Evolutionary conservation across 225 moss, liverwort and hornwort genomes (phyloP).

Genomic region (Marchantia polymorpha): DNA sequence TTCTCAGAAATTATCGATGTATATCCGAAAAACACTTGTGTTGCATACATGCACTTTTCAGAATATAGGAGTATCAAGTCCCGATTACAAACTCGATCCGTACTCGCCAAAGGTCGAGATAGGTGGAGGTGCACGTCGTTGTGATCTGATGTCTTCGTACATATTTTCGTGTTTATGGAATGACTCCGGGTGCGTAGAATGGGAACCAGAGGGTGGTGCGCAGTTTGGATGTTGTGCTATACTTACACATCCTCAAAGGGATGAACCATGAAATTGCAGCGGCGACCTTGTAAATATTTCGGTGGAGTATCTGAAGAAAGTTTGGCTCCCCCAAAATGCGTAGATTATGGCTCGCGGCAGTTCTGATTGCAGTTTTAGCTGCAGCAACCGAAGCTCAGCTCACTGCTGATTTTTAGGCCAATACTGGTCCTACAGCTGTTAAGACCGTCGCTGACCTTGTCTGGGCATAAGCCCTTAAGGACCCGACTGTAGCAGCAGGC

Average conservation of each 20-base stretch:
- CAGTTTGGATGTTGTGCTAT: background rate
- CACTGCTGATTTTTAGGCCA: background rate
- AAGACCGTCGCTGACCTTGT: background rate
- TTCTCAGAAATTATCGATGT: too few species aligned
- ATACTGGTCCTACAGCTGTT: constrained; percentile 3
- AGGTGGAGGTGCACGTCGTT: too few species aligned
- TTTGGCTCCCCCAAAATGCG: background rate
- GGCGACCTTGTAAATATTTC: background rate
- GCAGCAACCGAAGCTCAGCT: constrained; percentile 25
- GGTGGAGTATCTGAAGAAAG: background rate
- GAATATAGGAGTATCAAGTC: too few species aligned
- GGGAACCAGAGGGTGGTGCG: background rate
- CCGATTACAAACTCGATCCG: too few species aligned
- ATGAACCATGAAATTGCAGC: background rate
- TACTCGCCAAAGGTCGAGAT: too few species aligned
- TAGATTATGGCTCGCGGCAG: background rate
- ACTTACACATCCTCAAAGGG: background rate
- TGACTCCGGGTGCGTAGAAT: background rate
- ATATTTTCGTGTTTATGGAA: too few species aligned
- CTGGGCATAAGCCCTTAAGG: background rate
- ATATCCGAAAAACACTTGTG: too few species aligned
- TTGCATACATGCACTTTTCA: too few species aligned
- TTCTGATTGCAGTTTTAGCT: background rate
- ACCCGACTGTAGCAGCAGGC: constrained; percentile 23
- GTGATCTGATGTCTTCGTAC: too few species aligned